phyloP scores from a whole-genome alignment of 768 basidiomycete genomes.

The Lactarius vividus region DNA sequence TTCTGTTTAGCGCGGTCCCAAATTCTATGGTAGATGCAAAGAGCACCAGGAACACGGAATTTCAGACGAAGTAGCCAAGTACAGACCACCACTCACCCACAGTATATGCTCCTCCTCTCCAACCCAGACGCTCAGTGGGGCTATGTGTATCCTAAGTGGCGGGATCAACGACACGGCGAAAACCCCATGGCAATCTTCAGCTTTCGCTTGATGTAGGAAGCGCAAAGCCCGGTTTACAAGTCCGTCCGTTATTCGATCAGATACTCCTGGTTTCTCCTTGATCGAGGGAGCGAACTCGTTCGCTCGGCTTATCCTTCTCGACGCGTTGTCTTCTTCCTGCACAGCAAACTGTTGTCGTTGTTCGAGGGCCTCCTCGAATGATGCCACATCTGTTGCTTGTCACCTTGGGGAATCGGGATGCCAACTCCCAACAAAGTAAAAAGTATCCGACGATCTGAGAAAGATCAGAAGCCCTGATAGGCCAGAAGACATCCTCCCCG shows the following conservation, averaged over 20 bases:
- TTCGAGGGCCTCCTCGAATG: not conserved
- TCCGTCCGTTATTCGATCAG: not conserved
- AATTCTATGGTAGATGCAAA: not conserved
- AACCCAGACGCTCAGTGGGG: constrained; percentile 4
- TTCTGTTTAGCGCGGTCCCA: constrained; percentile 2
- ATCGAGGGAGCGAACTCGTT: not conserved
- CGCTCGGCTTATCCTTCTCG: not conserved
- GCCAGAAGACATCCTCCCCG: not conserved
- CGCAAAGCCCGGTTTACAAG: not conserved
- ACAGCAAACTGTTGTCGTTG: constrained; percentile 8
- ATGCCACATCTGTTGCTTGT: not conserved
- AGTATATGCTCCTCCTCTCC: not conserved
- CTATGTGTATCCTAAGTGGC: not conserved
- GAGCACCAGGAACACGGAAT: constrained; percentile 18
- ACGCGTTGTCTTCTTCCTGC: not conserved
- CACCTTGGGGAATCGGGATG: not conserved
- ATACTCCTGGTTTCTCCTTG: not conserved
- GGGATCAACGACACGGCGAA: not conserved
- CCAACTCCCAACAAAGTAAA: not conserved
- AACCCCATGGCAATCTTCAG: constrained; percentile 14
- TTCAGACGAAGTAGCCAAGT: not conserved
- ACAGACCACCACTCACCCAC: not conserved
- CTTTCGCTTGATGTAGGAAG: constrained; percentile 9
- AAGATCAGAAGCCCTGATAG: not conserved
- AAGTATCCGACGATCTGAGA: constrained; percentile 7